A percentile compares a stretch with the other conserved stretches of the same genome.
These are phyloP conservation scores for Fusarium clavum DNA, from an alignment of 2,329 filamentous ascomycete species.

Conservation along the genomic window DNA sequence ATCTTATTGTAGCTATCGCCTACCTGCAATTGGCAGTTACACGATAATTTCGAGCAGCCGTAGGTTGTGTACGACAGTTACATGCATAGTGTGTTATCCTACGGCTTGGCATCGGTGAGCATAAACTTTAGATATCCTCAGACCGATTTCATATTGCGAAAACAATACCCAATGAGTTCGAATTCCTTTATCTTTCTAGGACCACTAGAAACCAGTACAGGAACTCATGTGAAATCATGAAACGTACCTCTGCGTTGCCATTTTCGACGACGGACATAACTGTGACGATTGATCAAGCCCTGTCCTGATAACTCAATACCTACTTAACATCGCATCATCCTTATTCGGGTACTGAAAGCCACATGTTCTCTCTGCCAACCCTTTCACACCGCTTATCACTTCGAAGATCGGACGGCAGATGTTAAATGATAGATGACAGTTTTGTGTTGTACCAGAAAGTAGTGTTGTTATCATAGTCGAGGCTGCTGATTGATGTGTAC, in stretches of 20 bases:
- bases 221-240: constrained; percentile 23
- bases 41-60: background rate
- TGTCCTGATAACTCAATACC: background rate
- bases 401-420: constrained; percentile 25
- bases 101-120: constrained; percentile 33
- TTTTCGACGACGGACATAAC: background rate
- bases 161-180: constrained; percentile 30
- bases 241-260: background rate
- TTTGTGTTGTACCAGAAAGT: constrained; percentile 4
- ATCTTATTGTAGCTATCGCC: constrained; percentile 6
- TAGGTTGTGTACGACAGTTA: constrained; percentile 12
- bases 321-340: constrained; percentile 17
- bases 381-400: constrained; percentile 31
- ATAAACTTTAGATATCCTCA: constrained; percentile 11
- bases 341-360: constrained; percentile 1
- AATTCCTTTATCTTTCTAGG: constrained; percentile 39
- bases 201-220: background rate
- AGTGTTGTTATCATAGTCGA: constrained; percentile 14
- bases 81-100: constrained; percentile 8
- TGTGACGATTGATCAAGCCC: background rate
- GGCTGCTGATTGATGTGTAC: constrained; percentile 4
- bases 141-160: constrained; percentile 26
- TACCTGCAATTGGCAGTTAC: constrained; percentile 12
- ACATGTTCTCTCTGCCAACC: background rate
- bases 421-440: constrained; percentile 27